A percentile compares a stretch with the other conserved stretches of the same genome.
phyloP scores from a whole-genome alignment of 2,329 filamentous ascomycete species.

The Neurospora sp. region DNA sequence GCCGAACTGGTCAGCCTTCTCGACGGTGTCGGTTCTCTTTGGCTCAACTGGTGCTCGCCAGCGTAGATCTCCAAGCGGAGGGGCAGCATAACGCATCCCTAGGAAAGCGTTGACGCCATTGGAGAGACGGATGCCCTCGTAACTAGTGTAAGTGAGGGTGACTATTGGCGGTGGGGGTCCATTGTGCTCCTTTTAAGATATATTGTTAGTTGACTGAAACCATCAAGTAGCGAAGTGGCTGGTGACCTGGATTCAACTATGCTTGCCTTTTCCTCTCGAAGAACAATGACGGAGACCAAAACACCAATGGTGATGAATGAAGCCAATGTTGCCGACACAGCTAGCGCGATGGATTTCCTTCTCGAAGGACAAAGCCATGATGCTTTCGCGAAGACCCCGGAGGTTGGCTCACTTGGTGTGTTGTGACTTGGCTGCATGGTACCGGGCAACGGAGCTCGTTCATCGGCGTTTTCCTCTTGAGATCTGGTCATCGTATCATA shows the following conservation, averaged over 20 bases:
- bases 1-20: constrained; percentile 33
- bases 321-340: neutral
- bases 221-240: neutral
- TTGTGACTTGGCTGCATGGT: neutral
- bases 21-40: constrained; percentile 20
- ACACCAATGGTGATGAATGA: neutral
- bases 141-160: constrained; percentile 36
- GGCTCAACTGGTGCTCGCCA: constrained; percentile 41
- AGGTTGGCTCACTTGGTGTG: neutral
- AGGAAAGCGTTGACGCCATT: constrained; percentile 35
- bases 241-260: neutral
- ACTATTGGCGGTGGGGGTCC: constrained; percentile 11
- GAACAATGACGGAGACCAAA: neutral
- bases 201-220: constrained; percentile 1
- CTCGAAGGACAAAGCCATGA: neutral
- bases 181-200: neutral
- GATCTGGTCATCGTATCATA: neutral
- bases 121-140: constrained; percentile 28
- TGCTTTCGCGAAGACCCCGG: neutral
- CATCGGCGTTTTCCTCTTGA: neutral
- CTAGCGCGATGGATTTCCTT: neutral
- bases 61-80: constrained; percentile 39
- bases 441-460: neutral
- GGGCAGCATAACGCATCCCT: constrained; percentile 40
- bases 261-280: neutral